phyloP scores from a whole-genome alignment of 1,284 basidiomycete genomes.

The Ceratobasidium sp. region DNA sequence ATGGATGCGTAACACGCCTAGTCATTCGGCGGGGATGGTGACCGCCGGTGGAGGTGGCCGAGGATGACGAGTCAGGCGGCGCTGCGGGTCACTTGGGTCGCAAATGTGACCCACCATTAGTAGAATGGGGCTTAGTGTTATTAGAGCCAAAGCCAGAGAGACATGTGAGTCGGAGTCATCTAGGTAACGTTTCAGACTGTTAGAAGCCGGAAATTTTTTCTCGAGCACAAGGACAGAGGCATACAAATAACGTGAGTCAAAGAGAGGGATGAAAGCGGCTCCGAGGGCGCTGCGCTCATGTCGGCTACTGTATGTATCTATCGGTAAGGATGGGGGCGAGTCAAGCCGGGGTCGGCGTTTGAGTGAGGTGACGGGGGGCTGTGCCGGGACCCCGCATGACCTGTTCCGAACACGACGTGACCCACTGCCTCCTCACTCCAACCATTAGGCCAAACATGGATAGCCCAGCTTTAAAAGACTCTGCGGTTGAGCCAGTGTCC shows the following conservation, averaged over 20 bases:
- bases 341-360: background rate
- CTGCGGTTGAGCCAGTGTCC: background rate
- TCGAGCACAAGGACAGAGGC: slow-evolving; percentile 43
- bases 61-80: background rate
- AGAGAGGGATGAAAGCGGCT: slow-evolving; percentile 57
- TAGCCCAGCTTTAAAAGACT: background rate
- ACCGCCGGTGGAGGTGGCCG: background rate
- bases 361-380: background rate
- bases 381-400: background rate
- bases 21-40: slow-evolving; percentile 17
- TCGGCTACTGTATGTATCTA: background rate
- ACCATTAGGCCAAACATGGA: background rate
- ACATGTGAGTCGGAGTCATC: slow-evolving; percentile 70
- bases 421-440: background rate
- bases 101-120: slow-evolving; percentile 62
- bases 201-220: background rate
- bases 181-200: slow-evolving; percentile 46
- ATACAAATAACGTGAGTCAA: slow-evolving; percentile 72
- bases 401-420: background rate
- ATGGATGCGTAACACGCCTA: slow-evolving; percentile 81
- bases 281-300: slow-evolving; percentile 2
- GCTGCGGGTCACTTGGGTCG: background rate
- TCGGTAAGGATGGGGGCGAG: background rate
- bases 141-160: slow-evolving; percentile 68
- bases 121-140: slow-evolving; percentile 77